These are phyloP conservation scores for Xylariaceae sp. DNA, from an alignment of 2,329 filamentous ascomycete genomes.

Conservation along the genomic window DNA sequence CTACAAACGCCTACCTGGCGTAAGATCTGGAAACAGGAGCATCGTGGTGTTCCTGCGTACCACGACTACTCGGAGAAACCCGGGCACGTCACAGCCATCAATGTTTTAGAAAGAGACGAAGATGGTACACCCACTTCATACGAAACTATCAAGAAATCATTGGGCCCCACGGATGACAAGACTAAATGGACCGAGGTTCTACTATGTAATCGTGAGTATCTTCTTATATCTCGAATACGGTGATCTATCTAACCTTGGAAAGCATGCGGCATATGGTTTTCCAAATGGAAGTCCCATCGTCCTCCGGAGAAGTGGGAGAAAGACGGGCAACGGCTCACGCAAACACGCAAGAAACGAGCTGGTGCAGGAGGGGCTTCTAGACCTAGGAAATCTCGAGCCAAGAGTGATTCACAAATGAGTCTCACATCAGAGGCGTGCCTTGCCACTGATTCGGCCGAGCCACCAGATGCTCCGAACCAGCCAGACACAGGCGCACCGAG, in stretches of 20 bases:
- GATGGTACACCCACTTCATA: constrained; percentile 62
- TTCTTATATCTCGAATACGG: constrained; percentile 10
- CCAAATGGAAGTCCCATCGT: constrained; percentile 80
- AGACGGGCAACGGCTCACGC: constrained; percentile 48
- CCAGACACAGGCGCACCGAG: constrained; percentile 20
- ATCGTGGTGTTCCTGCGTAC: constrained; percentile 64
- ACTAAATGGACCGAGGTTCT: constrained; percentile 65
- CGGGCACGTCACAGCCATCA: constrained; percentile 70
- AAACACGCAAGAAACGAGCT: constrained; percentile 48
- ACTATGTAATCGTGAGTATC: constrained; percentile 78
- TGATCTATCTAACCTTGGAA: constrained; percentile 24
- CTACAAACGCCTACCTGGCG: constrained; percentile 97
- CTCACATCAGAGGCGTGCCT: constrained; percentile 52
- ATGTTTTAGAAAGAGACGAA: constrained; percentile 59
- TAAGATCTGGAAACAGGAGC: constrained; percentile 79
- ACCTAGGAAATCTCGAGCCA: constrained; percentile 46
- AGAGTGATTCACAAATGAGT: constrained; percentile 42
- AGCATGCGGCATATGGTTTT: constrained; percentile 92
- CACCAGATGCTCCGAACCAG: constrained; percentile 37
- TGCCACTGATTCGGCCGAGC: constrained; percentile 50
- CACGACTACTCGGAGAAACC: constrained; percentile 70
- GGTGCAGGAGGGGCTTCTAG: constrained; percentile 39
- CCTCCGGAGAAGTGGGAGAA: constrained; percentile 81
- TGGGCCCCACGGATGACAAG: constrained; percentile 60
- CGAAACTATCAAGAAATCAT: constrained; percentile 72